These are phyloP conservation scores for Elongisporangium prolatum DNA, from an alignment of 352 stramenopile genomes.

Conservation along the genomic window DNA sequence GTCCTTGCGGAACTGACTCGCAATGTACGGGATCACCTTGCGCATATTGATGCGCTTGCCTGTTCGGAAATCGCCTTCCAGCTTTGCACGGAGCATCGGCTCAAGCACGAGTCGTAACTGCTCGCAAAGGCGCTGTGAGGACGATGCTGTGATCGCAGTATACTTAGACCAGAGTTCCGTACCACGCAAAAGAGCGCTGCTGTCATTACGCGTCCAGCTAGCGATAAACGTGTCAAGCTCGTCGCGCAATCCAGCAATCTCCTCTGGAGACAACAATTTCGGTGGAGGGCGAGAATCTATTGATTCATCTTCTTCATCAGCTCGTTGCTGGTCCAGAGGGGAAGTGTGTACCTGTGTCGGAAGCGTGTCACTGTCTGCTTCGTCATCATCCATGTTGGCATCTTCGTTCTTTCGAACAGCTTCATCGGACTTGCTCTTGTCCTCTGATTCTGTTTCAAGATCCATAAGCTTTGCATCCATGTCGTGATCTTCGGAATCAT, in stretches of 20 bases:
- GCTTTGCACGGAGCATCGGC: conserved; percentile 95
- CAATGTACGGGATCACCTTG: conserved; percentile 99
- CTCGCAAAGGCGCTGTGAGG: conserved; percentile 96
- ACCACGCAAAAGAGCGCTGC: conserved; percentile 33
- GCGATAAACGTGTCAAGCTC: conserved; percentile 79
- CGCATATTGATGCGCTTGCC: conserved; percentile 99
- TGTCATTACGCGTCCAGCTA: conserved; percentile 41
- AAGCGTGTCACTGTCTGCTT: conserved; percentile 15
- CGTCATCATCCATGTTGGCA: conserved; percentile 30
- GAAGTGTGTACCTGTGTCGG: conserved; percentile 26
- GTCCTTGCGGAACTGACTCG: conserved; percentile 99
- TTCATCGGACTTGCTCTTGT: conserved; percentile 23
- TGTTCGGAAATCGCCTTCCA: conserved; percentile 98
- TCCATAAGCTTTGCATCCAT: conserved; percentile 15
- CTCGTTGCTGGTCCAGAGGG: conserved; percentile 13
- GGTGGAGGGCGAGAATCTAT: conserved; percentile 24
- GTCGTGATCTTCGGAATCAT: conserved; percentile 14
- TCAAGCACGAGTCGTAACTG: conserved; percentile 98
- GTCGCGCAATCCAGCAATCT: conserved; percentile 69
- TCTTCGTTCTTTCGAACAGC: conserved; percentile 15
- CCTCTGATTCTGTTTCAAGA: conserved; percentile 14
- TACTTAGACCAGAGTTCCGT: conserved; percentile 91
- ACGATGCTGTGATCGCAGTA: conserved; percentile 87
- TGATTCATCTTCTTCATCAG: conserved; percentile 30
- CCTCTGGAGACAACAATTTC: conserved; percentile 50